Evolutionary conservation across 768 basidiomycete species (phyloP), one percentile per base, ranked within the genome.

Genomic region (Saitozyma sp.): DNA sequence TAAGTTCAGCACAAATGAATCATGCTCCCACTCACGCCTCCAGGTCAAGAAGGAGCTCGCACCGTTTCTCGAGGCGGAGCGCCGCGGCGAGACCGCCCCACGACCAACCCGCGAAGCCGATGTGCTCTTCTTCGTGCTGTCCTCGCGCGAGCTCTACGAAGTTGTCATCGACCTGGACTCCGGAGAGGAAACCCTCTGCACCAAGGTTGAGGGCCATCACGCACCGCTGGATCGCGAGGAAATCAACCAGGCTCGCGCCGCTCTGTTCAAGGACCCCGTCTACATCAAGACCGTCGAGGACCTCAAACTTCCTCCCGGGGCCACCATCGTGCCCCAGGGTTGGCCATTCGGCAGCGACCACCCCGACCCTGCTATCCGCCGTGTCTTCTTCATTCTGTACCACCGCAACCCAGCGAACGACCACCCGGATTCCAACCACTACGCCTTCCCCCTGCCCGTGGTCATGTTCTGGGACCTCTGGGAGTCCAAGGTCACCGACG

Each of bases 401-500:
- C 50, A 52, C 53, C 41, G 54, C 6, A 19, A 53, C 17, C 53
- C 59, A 8, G 49, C 16, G 9, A 39, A 17, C 53, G 50, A 55
- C 52, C 58, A 58, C 45, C 67, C 65, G 20, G 62, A 66, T 54
- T 20, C 61, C 50, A 55, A 60, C 43, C 66, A 71, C 51, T 67
- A 71, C 43, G 66, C 69, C 54, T 57, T 52, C 38, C 64, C 64
- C 6, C 40, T 65, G 9, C 66, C 64, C 8, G 55, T 64, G 38
- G 45, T 63, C 38, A 54, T 64, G 10, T 53, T 52, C 50, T 59
- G 63, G 10, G 52, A 68, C 43, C 13, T 61, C 13, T 54, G 59
- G 16, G 59, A 54, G 11, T 53, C 73, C 60, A 73, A 77, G 57
- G 63, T 75, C 29, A 71, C 67, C 20, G 73, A 75, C n/a, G 58